Percentiles rank a stretch among this genome's conserved stretches.
phyloP scores from a whole-genome alignment of 768 basidiomycete species.

The Hebeloma cylindrosporum region DNA sequence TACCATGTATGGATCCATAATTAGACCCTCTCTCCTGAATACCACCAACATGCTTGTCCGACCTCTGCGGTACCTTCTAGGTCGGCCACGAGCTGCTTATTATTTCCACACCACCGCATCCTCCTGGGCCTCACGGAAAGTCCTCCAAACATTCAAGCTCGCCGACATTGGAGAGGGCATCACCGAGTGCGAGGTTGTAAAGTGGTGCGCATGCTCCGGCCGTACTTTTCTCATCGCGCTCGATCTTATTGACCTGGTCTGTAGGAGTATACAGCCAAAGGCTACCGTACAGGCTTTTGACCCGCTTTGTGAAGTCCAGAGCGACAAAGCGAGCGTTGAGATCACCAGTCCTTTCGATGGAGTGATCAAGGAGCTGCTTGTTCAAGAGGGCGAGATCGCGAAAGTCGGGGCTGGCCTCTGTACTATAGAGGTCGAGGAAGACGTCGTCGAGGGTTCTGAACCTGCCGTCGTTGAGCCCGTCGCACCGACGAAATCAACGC shows the following conservation, averaged over 20 bases:
- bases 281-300: conserved; percentile 63
- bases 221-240: conserved; percentile 17
- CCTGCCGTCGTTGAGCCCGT: conserved; percentile 16
- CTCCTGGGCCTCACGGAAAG: conserved; percentile 33
- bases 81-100: conserved; percentile 24
- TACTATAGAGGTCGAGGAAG: conserved; percentile 77
- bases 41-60: conserved; percentile 36
- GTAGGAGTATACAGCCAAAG: conserved; percentile 63
- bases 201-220: conserved; percentile 59
- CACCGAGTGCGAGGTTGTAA: conserved; percentile 86
- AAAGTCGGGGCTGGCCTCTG: conserved; percentile 82
- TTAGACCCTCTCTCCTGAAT: conserved; percentile 7
- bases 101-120: conserved; percentile 35
- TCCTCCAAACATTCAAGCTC: conserved; percentile 64
- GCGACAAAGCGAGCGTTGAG: conserved; percentile 89
- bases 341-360: conserved; percentile 88
- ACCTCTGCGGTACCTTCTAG: conserved; percentile 32
- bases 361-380: conserved; percentile 66
- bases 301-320: conserved; percentile 80
- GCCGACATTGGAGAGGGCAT: conserved; percentile 91
- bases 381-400: conserved; percentile 79
- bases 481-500: conserved; percentile 3
- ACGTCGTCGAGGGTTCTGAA: conserved; percentile 29
- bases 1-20: too few species aligned
- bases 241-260: conserved; percentile 10